Base-by-base conservation (phyloP, 2,329 filamentous ascomycete genomes). In the Colletotrichum chrysophilum region DNA sequence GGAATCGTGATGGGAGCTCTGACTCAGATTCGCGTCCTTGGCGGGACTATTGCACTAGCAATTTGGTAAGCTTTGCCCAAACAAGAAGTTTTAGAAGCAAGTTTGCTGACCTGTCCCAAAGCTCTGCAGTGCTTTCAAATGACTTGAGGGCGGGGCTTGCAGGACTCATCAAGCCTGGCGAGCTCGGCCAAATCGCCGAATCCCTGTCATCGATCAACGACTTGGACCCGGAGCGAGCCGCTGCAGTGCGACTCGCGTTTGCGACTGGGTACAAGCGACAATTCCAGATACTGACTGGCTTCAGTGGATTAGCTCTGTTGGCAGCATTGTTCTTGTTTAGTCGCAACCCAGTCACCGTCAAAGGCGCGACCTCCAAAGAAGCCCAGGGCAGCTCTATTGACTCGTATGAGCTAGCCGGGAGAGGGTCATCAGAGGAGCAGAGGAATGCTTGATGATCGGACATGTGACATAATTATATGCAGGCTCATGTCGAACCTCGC, bases 11-110 rank as follows among this genome's bases (percentile, higher is more conserved):
- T 86, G 79, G 84, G 85, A 14, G 80, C 82, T 5, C 78, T 83
- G 7, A 85, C 85, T 3, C 85, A 86, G 73, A 80, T 85, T 38
- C 82, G 85, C 34, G 83, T 85, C 13, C 80, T 86, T 2, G 84
- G 85, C 2, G 85, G 84, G 2, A 83, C 83, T 1, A 80, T 87
- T 43, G 83, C 80, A 4, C 77, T 86, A 3, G 83, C 85, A 0
- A 81, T 85, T 7, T 80, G 82, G 61, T 82, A 81, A 14, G 24
- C 43, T 28, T 28, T 28, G 52, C n/a, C 16, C 8, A 56, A 18
- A 7, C 10, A n/a, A 12, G 18, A 10, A 21, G 9, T 13, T 13
- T 13, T 0, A 4, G 10, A 13, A 21, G n/a, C 43, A 48, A 0
- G 81, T 85, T 8, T 80, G 82, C 38, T 82, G 80, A 24, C 21